Evolutionary conservation across 495 filamentous ascomycete species (phyloP), one percentile per base, ranked within the genome.

Genomic region (Daldinia loculata): DNA sequence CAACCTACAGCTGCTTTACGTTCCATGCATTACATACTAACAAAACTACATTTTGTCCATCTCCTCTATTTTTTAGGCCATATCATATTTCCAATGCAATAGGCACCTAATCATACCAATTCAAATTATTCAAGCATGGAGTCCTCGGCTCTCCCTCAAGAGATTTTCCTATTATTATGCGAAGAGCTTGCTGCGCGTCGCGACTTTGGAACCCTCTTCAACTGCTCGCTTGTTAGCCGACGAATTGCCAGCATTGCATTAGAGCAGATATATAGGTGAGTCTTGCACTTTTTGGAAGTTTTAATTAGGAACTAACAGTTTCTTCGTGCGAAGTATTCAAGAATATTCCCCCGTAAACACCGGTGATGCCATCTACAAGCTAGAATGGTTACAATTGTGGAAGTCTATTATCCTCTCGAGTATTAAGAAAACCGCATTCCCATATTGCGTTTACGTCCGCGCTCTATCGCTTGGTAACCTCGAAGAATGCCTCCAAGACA

Each of bases 381-480:
- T 57, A 27, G 85, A 85, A 76, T 89, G 88, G 82, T 83, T 88
- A 14, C 81, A 86, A 4, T 78, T 91, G 36, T 94, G 92, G 92
- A 84, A 86, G 36, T 89, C 89, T 6, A 85, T 93, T 56, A 85
- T 92, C 59, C 79, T 88, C 6, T 94, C 92, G 2, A 88, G 88
- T 65, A 59, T 91, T 30, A 86, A 83, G 11, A 77, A 83, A 66
- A 92, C 91, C 0, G 78, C 85, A 30, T 90, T 87, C 66, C 90
- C 90, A 0, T 94, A 95, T 70, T 90, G 87, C 71, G 82, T 84
- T 34, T 93, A 90, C 76, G 85, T 93, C 50, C 87, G 86, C 30
- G 75, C 81, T 24, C 78, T 95, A 29, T 85, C 90, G 70, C 80
- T 93, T 1, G 78, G 85, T 63, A 88, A 89, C 67, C 81, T 94